Base-by-base conservation (phyloP, 2,329 filamentous ascomycete species). In the Metarhizium rileyi region DNA sequence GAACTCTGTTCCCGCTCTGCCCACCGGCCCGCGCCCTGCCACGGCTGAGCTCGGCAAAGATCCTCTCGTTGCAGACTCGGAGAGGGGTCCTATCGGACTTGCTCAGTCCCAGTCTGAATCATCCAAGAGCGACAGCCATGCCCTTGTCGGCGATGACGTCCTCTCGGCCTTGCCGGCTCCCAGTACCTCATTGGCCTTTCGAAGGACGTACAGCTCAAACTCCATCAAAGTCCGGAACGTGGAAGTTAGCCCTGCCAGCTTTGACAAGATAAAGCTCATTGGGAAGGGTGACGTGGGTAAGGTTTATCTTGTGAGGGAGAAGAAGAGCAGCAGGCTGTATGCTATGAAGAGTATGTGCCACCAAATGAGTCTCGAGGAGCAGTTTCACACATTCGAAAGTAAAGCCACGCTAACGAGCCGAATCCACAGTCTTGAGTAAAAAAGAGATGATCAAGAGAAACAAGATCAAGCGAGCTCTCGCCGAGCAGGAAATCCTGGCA, bases 371-470 rank as follows among this genome's bases (percentile, higher is more conserved):
- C 10, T 26, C 26, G n/a, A 7, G 18, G 4, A 9, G 30, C 3
- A 25, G 10, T 38, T 26, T 27, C 16, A 20, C 25, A 20, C 14
- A 33, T 41, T 18, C 18, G 47, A 30, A 20, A 22, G 25, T 27
- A 12, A 14, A 20, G 23, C 23, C 48, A n/a, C 30, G 44, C 44
- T 49, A 42, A 27, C 25, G 14, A 44, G 7, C 12, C 10, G n/a
- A 18, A 30, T 38, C 16, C 3, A 5, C 63, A 97, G 93, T 98
- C 5, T 67, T 98, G 68, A 97, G 90, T 77, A 98, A 98, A 72
- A 96, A 97, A 75, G 93, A 98, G 70, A 98, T 98, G 93, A 98
- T 98, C 70, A 98, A 98, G 75, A 86, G 93, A 51, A 98, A 98
- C 76, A 98, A 98, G 78, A 98, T 98, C 73, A 98, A 98, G 78